Percentiles rank a stretch among this genome's conserved stretches.
These are phyloP conservation scores for Papiliotrema terrestris DNA, from an alignment of 1,284 basidiomycete species.

Conservation along the genomic window DNA sequence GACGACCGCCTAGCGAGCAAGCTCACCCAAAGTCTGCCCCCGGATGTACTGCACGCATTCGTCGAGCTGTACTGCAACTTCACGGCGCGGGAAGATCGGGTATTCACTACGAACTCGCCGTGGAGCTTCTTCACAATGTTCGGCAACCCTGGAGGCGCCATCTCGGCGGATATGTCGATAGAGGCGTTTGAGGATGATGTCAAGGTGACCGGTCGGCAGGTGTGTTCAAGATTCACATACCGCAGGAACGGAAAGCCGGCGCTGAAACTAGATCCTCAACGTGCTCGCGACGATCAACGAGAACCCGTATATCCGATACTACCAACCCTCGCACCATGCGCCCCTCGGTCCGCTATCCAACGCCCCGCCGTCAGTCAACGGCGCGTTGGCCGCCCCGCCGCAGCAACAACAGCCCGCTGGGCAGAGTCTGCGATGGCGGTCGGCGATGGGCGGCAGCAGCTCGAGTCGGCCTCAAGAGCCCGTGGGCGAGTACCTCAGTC, in stretches of 20 bases:
- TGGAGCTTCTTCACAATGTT: slow-evolving; percentile 80
- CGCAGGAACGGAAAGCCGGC: neutral
- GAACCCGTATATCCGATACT: slow-evolving; percentile 92
- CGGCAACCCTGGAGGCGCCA: slow-evolving; percentile 69
- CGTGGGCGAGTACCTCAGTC: slow-evolving; percentile 60
- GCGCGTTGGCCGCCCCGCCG: slow-evolving; percentile 48
- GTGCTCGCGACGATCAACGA: slow-evolving; percentile 89
- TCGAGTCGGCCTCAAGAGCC: slow-evolving; percentile 37
- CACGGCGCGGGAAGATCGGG: slow-evolving; percentile 78
- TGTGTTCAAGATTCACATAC: slow-evolving; percentile 31
- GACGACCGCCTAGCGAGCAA: slow-evolving; percentile 68
- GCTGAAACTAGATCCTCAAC: slow-evolving; percentile 68
- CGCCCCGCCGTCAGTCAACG: slow-evolving; percentile 7
- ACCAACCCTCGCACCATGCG: slow-evolving; percentile 74
- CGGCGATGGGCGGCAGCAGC: slow-evolving; percentile 35
- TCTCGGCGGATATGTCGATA: slow-evolving; percentile 60
- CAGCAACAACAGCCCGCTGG: slow-evolving; percentile 36
- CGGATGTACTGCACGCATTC: slow-evolving; percentile 58
- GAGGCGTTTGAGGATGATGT: slow-evolving; percentile 75
- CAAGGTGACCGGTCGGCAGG: slow-evolving; percentile 56
- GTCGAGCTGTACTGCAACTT: slow-evolving; percentile 87
- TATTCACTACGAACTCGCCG: slow-evolving; percentile 73
- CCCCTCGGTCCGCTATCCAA: slow-evolving; percentile 77
- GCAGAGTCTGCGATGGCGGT: slow-evolving; percentile 42
- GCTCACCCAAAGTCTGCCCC: slow-evolving; percentile 54